These are phyloP conservation scores for Thelonectria discophora DNA, from an alignment of 2,329 filamentous ascomycete species.

Conservation along the genomic window DNA sequence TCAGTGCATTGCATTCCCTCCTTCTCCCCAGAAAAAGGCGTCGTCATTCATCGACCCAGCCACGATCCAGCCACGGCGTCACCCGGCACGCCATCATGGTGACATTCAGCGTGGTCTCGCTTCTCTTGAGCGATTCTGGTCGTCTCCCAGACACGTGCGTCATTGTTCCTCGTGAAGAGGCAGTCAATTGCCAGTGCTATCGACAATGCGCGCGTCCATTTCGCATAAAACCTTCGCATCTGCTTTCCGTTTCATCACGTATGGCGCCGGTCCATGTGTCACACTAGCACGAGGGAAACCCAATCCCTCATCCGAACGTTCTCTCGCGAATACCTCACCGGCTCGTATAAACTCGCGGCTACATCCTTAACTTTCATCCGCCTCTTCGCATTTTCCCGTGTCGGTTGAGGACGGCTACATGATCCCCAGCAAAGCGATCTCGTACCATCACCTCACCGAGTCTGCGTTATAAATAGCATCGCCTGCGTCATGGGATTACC, in stretches of 20 bases:
- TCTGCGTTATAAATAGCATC: conserved; percentile 20
- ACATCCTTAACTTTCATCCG: not conserved
- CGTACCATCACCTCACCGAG: conserved; percentile 13
- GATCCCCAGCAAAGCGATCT: not conserved
- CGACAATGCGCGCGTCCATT: no score
- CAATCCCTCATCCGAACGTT: not conserved
- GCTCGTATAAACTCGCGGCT: no score
- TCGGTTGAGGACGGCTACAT: not conserved
- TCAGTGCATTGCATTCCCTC: not conserved
- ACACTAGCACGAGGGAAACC: not conserved
- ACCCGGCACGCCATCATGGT: conserved; percentile 1
- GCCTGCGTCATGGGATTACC: not conserved
- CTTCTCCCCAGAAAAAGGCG: not conserved
- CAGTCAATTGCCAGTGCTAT: no score
- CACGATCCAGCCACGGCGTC: conserved; percentile 29
- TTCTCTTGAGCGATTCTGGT: not conserved
- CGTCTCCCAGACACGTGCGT: not conserved
- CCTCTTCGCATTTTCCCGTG: not conserved
- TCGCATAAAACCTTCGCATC: not conserved
- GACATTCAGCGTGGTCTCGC: no score
- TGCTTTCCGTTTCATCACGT: not conserved
- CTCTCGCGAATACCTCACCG: no score
- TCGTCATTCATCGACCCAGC: conserved; percentile 22
- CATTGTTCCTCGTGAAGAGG: not conserved
- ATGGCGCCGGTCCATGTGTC: not conserved